Evolutionary conservation across 305 asterid genomes (phyloP).

Genomic region (Euphrasia arctica): DNA sequence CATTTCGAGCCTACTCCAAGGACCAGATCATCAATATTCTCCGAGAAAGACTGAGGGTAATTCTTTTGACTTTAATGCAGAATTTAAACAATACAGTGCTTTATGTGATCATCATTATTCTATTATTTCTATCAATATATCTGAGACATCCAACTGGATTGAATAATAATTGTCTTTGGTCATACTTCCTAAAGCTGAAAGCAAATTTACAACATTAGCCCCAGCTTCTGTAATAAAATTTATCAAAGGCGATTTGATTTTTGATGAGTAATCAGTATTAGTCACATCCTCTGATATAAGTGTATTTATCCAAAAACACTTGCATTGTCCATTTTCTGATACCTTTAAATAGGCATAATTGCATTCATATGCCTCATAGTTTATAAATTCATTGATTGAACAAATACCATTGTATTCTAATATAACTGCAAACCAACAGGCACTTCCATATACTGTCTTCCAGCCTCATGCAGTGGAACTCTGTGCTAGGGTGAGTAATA

Average conservation of each 20-base stretch:
- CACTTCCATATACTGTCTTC: constrained; percentile 64
- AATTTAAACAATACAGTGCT: constrained; percentile 11
- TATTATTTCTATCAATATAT: neutral
- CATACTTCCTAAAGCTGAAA: constrained; percentile 19
- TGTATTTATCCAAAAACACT: too few relatives aligned
- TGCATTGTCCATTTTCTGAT: too few relatives aligned
- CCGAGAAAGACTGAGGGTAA: constrained; percentile 77
- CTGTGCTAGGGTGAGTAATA: constrained; percentile 75
- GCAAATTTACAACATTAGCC: constrained; percentile 19
- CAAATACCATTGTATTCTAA: constrained; percentile 24
- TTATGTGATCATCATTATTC: neutral
- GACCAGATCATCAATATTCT: constrained; percentile 81
- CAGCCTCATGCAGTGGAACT: constrained; percentile 93
- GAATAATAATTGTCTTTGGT: neutral
- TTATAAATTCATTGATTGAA: constrained; percentile 6
- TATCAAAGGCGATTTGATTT: too few relatives aligned
- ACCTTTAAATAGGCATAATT: too few relatives aligned
- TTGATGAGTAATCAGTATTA: too few relatives aligned
- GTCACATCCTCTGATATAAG: too few relatives aligned
- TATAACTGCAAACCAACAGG: constrained; percentile 49
- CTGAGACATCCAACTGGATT: constrained; percentile 19
- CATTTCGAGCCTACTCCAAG: constrained; percentile 86
- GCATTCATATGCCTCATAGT: neutral
- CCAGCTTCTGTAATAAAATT: neutral
- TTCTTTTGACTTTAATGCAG: constrained; percentile 8